Conservation (phyloP, 306 rosid species). For the Trichosanthes cucumerina region DNA sequence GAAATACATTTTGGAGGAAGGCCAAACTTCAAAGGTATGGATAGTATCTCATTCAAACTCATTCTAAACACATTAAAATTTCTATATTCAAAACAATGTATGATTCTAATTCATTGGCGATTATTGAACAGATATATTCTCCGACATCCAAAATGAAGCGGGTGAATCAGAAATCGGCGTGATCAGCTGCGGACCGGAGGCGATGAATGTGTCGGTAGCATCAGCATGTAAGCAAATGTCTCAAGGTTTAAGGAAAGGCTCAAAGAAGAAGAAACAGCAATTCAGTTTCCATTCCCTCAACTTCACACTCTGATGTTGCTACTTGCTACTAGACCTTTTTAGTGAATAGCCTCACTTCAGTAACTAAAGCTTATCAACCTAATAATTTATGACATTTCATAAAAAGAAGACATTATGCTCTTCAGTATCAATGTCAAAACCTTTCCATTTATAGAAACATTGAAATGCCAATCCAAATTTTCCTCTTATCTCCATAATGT, state of each 20-base stretch:
- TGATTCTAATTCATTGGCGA: conserved; percentile 2
- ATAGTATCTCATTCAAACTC: neutral
- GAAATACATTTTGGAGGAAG: conserved; percentile 67
- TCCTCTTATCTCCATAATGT: neutral
- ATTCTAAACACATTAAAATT: neutral
- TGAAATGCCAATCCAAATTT: neutral
- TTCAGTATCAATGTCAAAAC: neutral
- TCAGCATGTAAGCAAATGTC: conserved; percentile 31
- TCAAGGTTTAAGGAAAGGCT: conserved; percentile 24
- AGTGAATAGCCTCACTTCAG: neutral
- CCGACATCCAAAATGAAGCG: conserved; percentile 30
- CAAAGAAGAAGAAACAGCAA: conserved; percentile 25
- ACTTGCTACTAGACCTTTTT: neutral
- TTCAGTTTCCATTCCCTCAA: conserved; percentile 72
- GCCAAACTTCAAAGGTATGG: conserved; percentile 64
- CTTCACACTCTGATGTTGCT: conserved; percentile 46
- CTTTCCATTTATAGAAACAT: neutral
- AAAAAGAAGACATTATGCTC: neutral
- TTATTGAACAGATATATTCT: conserved; percentile 46
- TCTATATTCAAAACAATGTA: neutral
- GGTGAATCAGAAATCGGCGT: conserved; percentile 49
- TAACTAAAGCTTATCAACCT: neutral
- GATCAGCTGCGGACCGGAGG: conserved; percentile 72
- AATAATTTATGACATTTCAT: neutral
- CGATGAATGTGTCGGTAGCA: conserved; percentile 68